Conservation (phyloP, 768 basidiomycete species). For the Cytidiella melzeri region DNA sequence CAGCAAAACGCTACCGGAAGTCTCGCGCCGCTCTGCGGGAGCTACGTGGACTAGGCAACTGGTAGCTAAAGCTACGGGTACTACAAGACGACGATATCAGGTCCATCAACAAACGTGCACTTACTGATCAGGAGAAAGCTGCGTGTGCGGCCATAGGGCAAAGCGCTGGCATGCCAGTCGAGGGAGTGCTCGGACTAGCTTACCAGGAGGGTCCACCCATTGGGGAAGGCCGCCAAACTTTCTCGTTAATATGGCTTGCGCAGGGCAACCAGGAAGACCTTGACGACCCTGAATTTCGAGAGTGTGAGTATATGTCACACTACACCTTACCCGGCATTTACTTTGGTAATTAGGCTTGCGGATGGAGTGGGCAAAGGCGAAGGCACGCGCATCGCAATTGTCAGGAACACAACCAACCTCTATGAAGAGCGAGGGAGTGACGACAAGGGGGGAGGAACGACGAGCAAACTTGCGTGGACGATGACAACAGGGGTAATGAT, state of each 20-base stretch:
- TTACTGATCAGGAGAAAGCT: neutral
- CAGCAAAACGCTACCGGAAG: neutral
- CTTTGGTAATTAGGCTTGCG: too few relatives aligned
- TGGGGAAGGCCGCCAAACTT: neutral
- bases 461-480: too few relatives aligned
- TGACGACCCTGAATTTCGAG: too few relatives aligned
- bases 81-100: neutral
- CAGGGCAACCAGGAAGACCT: too few relatives aligned
- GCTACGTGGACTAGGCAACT: neutral
- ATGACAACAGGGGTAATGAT: too few relatives aligned
- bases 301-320: too few relatives aligned
- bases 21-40: neutral
- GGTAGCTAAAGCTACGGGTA: neutral
- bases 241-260: neutral
- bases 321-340: too few relatives aligned
- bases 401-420: too few relatives aligned
- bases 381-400: too few relatives aligned
- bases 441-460: too few relatives aligned
- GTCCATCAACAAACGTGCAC: neutral
- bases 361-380: too few relatives aligned
- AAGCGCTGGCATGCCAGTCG: neutral
- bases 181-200: neutral
- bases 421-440: too few relatives aligned
- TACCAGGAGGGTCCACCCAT: neutral
- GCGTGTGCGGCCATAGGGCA: neutral